Percentiles rank a stretch among this genome's conserved stretches.
Evolutionary conservation across 2,329 filamentous ascomycete genomes (phyloP).

Genomic region (Emericellopsis cladophorae): DNA sequence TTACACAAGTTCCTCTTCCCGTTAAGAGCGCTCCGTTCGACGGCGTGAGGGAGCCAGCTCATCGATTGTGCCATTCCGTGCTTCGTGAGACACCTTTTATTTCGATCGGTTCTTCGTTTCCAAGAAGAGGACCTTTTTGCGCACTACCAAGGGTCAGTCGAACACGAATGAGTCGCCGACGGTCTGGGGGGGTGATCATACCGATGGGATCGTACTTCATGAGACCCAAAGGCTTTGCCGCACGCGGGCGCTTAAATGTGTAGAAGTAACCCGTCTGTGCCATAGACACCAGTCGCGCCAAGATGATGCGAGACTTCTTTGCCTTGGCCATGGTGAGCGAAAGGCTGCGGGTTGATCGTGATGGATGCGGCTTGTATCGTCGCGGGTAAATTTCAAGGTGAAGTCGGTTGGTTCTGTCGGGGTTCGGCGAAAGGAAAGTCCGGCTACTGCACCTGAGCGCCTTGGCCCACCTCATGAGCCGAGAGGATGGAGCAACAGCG

Average conservation of each 20-base stretch:
- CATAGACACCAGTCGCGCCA: slow-evolving; percentile 94
- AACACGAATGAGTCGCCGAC: slow-evolving; percentile 1
- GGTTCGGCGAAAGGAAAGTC: neutral
- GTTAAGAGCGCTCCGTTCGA: neutral
- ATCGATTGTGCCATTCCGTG: neutral
- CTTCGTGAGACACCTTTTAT: slow-evolving; percentile 13
- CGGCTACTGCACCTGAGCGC: neutral
- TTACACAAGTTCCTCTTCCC: slow-evolving; percentile 10
- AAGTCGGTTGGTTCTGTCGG: neutral
- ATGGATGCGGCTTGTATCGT: neutral
- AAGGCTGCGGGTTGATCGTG: neutral
- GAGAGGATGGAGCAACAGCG: neutral
- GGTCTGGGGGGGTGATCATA: slow-evolving; percentile 22
- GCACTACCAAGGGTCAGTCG: slow-evolving; percentile 41
- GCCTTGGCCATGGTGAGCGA: slow-evolving; percentile 18
- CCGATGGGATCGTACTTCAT: slow-evolving; percentile 97
- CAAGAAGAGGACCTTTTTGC: slow-evolving; percentile 90
- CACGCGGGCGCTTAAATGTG: slow-evolving; percentile 72
- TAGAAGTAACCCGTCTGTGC: slow-evolving; percentile 98
- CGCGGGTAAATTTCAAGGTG: slow-evolving; percentile 1
- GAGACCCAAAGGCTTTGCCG: slow-evolving; percentile 81
- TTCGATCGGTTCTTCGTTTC: slow-evolving; percentile 75
- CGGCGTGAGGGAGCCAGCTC: too few species aligned
- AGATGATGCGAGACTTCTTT: slow-evolving; percentile 76
- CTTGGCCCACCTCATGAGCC: neutral